These are phyloP conservation scores for Amyloporia xantha DNA, from an alignment of 768 basidiomycete species.

Conservation along the genomic window DNA sequence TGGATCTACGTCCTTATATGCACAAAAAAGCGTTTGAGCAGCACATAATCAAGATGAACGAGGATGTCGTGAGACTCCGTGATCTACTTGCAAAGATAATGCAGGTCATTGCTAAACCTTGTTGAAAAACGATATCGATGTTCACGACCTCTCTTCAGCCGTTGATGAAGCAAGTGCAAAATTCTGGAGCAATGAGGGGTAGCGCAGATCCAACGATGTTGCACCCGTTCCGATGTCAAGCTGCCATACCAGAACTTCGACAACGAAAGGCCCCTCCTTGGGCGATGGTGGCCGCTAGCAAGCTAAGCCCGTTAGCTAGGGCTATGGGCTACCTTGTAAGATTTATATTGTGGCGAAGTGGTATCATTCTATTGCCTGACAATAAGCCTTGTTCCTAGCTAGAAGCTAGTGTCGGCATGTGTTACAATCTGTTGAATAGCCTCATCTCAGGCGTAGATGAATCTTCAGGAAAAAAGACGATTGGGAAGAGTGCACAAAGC, in stretches of 20 bases:
- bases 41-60: slow-evolving; percentile 70
- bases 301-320: slow-evolving; percentile 57
- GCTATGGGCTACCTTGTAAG: slow-evolving; percentile 86
- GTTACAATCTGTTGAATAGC: slow-evolving; percentile 56
- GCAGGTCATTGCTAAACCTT: slow-evolving; percentile 55
- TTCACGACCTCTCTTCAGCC: slow-evolving; percentile 22
- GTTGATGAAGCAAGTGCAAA: slow-evolving; percentile 30
- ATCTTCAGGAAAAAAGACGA: slow-evolving; percentile 36
- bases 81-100: slow-evolving; percentile 67
- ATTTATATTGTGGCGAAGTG: slow-evolving; percentile 1
- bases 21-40: slow-evolving; percentile 84
- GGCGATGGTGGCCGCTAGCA: slow-evolving; percentile 45
- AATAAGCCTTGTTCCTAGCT: slow-evolving; percentile 40
- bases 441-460: slow-evolving; percentile 33
- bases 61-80: slow-evolving; percentile 57
- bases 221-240: slow-evolving; percentile 57
- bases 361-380: slow-evolving; percentile 7
- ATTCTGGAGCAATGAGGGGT: slow-evolving; percentile 38
- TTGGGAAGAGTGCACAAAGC: slow-evolving; percentile 27
- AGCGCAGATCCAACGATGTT: slow-evolving; percentile 51
- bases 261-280: slow-evolving; percentile 32
- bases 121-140: too few relatives aligned
- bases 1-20: slow-evolving; percentile 82
- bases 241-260: slow-evolving; percentile 32
- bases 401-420: slow-evolving; percentile 78